These are phyloP conservation scores for Boletus rufocinnamomeus DNA, from an alignment of 768 basidiomycete genomes.

Conservation along the genomic window DNA sequence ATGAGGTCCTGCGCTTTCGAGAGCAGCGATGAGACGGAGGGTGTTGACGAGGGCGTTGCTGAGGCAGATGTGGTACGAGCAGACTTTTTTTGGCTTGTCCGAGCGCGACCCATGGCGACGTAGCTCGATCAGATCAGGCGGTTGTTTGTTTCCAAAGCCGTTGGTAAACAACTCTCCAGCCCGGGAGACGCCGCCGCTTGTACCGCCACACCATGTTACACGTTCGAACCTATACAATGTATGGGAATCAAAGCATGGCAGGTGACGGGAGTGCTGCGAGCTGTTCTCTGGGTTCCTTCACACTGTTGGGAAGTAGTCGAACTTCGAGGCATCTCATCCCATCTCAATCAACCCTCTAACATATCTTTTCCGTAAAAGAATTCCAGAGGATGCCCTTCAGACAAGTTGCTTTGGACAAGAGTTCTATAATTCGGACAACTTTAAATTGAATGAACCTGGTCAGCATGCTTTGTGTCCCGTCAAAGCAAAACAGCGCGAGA, in stretches of 20 bases:
- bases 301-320: neutral
- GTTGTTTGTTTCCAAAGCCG: slow-evolving; percentile 24
- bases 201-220: neutral
- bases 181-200: neutral
- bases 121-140: slow-evolving; percentile 7
- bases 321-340: neutral
- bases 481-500: too few relatives aligned
- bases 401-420: too few relatives aligned
- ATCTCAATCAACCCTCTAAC: too few relatives aligned
- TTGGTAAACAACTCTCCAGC: slow-evolving; percentile 12
- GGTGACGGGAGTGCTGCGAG: too few relatives aligned
- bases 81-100: slow-evolving; percentile 42
- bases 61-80: slow-evolving; percentile 21
- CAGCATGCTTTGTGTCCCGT: neutral
- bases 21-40: slow-evolving; percentile 56
- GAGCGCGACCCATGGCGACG: slow-evolving; percentile 53
- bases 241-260: too few relatives aligned
- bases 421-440: neutral
- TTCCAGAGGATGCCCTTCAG: neutral
- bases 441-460: too few relatives aligned
- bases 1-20: slow-evolving; percentile 82
- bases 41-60: slow-evolving; percentile 29
- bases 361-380: too few relatives aligned
- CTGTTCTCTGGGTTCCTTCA: neutral
- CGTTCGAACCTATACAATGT: too few relatives aligned